phyloP scores from a whole-genome alignment of 2,329 filamentous ascomycete species.

The Hypoxylon sp. region DNA sequence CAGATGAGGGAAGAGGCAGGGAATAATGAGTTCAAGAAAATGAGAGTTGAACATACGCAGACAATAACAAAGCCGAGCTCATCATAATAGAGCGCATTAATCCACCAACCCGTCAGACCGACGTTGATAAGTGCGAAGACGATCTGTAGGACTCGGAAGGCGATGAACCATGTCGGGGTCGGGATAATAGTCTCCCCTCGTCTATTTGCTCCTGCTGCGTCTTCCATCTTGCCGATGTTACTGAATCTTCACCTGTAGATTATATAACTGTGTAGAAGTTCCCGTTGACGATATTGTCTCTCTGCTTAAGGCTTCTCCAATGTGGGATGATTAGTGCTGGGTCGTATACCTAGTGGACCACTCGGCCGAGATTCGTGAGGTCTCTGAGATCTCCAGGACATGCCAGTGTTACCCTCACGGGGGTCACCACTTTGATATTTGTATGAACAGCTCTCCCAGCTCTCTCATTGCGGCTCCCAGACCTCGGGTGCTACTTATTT shows the following conservation, averaged over 20 bases:
- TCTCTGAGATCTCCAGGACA: neutral
- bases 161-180: slow-evolving; percentile 62
- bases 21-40: neutral
- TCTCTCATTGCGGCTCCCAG: slow-evolving; percentile 16
- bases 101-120: slow-evolving; percentile 60
- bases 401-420: neutral
- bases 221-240: slow-evolving; percentile 39
- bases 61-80: slow-evolving; percentile 60
- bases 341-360: neutral
- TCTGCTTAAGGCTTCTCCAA: neutral
- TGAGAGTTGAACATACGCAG: slow-evolving; percentile 55
- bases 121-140: slow-evolving; percentile 61
- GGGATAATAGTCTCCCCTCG: slow-evolving; percentile 55
- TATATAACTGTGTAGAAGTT: neutral
- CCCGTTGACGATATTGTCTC: neutral
- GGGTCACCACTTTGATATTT: slow-evolving; percentile 32
- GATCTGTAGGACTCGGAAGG: slow-evolving; percentile 59
- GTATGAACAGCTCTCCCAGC: slow-evolving; percentile 23
- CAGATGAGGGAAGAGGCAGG: neutral
- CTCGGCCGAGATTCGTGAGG: slow-evolving; percentile 8
- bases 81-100: slow-evolving; percentile 59
- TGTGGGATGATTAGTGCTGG: neutral
- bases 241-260: neutral
- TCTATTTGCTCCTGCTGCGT: slow-evolving; percentile 43
- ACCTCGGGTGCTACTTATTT: neutral